Base-by-base conservation (phyloP, 2,329 filamentous ascomycete species). In the Cladobotryum mycophilum region DNA sequence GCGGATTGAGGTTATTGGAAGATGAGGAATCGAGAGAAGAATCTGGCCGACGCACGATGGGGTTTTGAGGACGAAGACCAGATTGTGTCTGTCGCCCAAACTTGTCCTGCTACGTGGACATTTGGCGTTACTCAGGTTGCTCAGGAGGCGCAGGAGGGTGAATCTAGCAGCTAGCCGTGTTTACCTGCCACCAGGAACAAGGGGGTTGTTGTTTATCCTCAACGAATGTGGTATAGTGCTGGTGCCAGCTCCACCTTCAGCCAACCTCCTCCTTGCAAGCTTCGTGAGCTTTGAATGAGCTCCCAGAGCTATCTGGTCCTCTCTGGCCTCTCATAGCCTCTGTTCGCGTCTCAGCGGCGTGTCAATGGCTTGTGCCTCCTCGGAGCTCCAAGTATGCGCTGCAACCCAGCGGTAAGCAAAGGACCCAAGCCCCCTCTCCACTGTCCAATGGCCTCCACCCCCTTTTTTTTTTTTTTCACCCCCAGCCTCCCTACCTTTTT, bases 1-100 rank as follows among this genome's bases (percentile, higher is more conserved):
- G 66, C 63, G 64, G 62, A 62, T 67, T 61, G 61, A 63, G 63
- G 61, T 68, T 63, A 68, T 68, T 69, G 68, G 64, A 69, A 67
- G 62, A 61, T 59, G 52, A 44, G 56, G 53, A 52, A 60, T 49
- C 54, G 55, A 50, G 52, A 51, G 56, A 55, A 59, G 59, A 61
- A 60, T 54, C 54, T 57, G 56, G 60, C 59, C 64, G 64, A 65
- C 58, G 64, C 59, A 59, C 61, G 60, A 60, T 61, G 64, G 61
- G 66, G 61, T 70, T 71, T 70, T 70, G 68, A 70, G 61, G 66
- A 62, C 62, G 62, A 63, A 64, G 61, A 59, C 56, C 54, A 59
- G 63, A 62, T 64, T 59, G 53, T 55, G 15, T 17, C 38, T 41
- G 14, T 20, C 11, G 38, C 38, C 38, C 17, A 13, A 20, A 41